phyloP scores from a whole-genome alignment of 1,284 basidiomycete genomes.

The Trametes polyzona region DNA sequence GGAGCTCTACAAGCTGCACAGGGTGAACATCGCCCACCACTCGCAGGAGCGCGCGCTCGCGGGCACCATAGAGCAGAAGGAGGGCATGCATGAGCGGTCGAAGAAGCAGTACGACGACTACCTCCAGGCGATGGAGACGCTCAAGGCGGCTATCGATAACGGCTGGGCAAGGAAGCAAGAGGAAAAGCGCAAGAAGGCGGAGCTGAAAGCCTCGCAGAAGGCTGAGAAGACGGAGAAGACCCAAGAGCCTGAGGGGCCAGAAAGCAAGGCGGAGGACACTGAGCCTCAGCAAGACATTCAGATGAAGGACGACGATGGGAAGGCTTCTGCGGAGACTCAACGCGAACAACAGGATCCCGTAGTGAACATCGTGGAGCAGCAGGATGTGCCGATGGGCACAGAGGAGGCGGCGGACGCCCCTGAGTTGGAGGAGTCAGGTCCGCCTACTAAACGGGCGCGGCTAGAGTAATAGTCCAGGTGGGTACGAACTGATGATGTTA shows the following conservation, averaged over 20 bases:
- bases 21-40: slow-evolving; percentile 1
- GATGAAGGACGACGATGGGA: too few relatives aligned
- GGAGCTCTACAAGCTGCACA: slow-evolving; percentile 1
- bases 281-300: too few relatives aligned
- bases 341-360: too few relatives aligned
- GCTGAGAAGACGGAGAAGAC: not conserved
- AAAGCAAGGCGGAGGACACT: too few relatives aligned
- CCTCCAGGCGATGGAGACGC: not conserved
- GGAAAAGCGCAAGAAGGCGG: not conserved
- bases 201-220: not conserved
- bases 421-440: too few relatives aligned
- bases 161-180: not conserved
- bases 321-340: too few relatives aligned
- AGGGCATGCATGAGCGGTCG: not conserved
- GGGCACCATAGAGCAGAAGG: not conserved
- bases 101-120: slow-evolving; percentile 10
- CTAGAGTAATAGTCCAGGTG: too few relatives aligned
- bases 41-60: not conserved
- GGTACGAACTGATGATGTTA: too few relatives aligned
- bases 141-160: not conserved
- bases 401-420: too few relatives aligned
- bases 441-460: too few relatives aligned
- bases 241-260: not conserved
- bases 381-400: too few relatives aligned
- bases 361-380: too few relatives aligned